Evolutionary conservation across 2,329 filamentous ascomycete genomes (phyloP), one percentile per base, ranked within the genome.

Genomic region (Madurella fahalii): DNA sequence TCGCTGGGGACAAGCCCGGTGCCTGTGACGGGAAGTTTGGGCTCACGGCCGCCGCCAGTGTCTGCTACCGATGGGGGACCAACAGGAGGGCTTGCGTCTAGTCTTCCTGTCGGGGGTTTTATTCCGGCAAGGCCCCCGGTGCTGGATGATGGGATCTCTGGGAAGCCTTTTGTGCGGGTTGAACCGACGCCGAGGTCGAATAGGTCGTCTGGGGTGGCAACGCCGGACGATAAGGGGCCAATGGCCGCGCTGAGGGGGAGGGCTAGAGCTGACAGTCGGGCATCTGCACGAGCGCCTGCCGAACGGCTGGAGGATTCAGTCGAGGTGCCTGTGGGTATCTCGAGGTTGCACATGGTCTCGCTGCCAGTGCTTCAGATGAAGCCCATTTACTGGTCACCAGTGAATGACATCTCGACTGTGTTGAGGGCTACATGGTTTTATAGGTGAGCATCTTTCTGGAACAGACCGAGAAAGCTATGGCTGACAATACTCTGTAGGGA

Each of bases 401-500:
- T 97, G 32, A 91, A 95, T 64, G 94, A 97, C 65, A 82, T 95
- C 32, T 87, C 90, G 7, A 78, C 85, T 37, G 91, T 97, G 1
- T 79, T 87, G 54, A 81, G 94, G 61, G 91, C 89, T 1, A 97
- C 93, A 0, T 99, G 94, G 94, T 99, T 99, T 69, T 97, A 97
- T 71, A 88, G 87, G 73, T 80, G 66, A 54, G 69, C 58, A 4
- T 39, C 4, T n/a, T n/a, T n/a, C 4, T 7, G 16, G 40, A 11
- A 8, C 11, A 20, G 5, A 2, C 7, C 5, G 43, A 17, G 15
- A 16, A 11, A 12, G 2, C n/a, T 20, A 11, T 16, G 18, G 49
- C 52, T 62, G 45, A 61, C 50, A 4, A 7, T 16, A 8, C 8
- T 37, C 0, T 25, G 25, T 47, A 78, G 79, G 58, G 92, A 96